These are phyloP conservation scores for Pilatotrama ljubarskyi DNA, from an alignment of 768 basidiomycete genomes.

Conservation along the genomic window DNA sequence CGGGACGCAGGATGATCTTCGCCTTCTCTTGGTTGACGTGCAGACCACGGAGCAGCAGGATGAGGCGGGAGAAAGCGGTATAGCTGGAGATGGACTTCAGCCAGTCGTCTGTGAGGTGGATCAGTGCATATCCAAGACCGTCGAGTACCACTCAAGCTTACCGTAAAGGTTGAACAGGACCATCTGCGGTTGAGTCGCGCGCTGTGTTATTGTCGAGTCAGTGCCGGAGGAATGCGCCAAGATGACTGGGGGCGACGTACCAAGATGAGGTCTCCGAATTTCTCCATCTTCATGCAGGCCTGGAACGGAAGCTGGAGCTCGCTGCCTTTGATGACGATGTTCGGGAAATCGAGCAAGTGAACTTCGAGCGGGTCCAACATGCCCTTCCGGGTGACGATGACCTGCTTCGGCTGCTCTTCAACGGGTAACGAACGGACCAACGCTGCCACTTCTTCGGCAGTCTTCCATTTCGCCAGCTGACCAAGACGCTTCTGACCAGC, in stretches of 20 bases:
- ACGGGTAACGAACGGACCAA: slow-evolving; percentile 97
- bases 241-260: slow-evolving; percentile 37
- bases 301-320: slow-evolving; percentile 99
- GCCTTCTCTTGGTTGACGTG: slow-evolving; percentile 99
- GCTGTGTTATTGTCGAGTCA: slow-evolving; percentile 40
- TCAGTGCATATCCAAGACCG: background rate
- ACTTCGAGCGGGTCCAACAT: slow-evolving; percentile 99
- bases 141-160: background rate
- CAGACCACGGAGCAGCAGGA: slow-evolving; percentile 92
- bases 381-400: slow-evolving; percentile 99
- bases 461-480: slow-evolving; percentile 99
- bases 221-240: background rate
- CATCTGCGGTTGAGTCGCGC: slow-evolving; percentile 99
- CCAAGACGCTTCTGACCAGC: slow-evolving; percentile 99
- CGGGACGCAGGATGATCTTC: slow-evolving; percentile 96
- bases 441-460: slow-evolving; percentile 99
- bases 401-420: slow-evolving; percentile 99
- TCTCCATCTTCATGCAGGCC: slow-evolving; percentile 99
- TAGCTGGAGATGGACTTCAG: slow-evolving; percentile 98
- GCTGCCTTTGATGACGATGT: slow-evolving; percentile 99
- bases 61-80: slow-evolving; percentile 97
- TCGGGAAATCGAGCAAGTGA: slow-evolving; percentile 98
- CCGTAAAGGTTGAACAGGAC: slow-evolving; percentile 95
- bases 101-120: slow-evolving; percentile 68
- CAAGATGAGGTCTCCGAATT: slow-evolving; percentile 96